A percentile compares a stretch with the other conserved stretches of the same genome.
These are phyloP conservation scores for Aureobasidium subglaciale DNA, from an alignment of 2,329 filamentous ascomycete genomes.

Conservation along the genomic window DNA sequence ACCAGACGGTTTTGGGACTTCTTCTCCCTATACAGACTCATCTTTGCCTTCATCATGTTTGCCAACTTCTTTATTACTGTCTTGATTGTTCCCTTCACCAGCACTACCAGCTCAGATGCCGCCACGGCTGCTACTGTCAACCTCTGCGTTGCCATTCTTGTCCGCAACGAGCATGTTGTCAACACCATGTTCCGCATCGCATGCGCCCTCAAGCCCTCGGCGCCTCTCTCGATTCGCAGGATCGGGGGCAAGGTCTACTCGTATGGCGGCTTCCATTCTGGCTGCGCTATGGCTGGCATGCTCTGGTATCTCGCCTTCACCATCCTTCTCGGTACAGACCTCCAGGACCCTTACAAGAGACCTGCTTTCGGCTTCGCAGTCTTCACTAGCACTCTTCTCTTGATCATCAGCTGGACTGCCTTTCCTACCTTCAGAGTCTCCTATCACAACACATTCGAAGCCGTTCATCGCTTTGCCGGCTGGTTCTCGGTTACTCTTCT, in stretches of 20 bases:
- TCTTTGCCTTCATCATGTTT: constrained; percentile 24
- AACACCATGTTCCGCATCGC: constrained; percentile 32
- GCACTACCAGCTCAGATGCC: constrained; percentile 22
- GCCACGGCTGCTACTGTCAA: constrained; percentile 30
- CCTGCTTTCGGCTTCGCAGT: constrained; percentile 50
- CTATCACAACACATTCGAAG: constrained; percentile 63
- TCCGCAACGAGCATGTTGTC: constrained; percentile 35
- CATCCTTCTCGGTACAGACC: constrained; percentile 25
- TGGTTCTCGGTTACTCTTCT: constrained; percentile 61
- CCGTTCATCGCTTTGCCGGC: constrained; percentile 65
- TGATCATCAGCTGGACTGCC: constrained; percentile 55
- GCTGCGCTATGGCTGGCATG: constrained; percentile 31
- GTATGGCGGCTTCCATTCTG: constrained; percentile 35
- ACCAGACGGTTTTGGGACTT: constrained; percentile 21
- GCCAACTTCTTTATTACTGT: constrained; percentile 22
- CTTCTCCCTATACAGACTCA: constrained; percentile 27
- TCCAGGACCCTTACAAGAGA: constrained; percentile 16
- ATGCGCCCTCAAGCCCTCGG: constrained; percentile 27
- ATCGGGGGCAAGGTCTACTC: constrained; percentile 35
- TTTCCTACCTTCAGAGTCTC: constrained; percentile 56
- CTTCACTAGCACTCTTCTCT: constrained; percentile 51
- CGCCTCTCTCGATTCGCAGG: constrained; percentile 30
- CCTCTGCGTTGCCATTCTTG: constrained; percentile 29
- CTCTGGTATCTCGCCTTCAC: constrained; percentile 40
- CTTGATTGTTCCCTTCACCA: neutral